Percentiles rank a stretch among this genome's conserved stretches.
Evolutionary conservation across 306 rosid genomes (phyloP).

Genomic region (Cucumis hystrix): DNA sequence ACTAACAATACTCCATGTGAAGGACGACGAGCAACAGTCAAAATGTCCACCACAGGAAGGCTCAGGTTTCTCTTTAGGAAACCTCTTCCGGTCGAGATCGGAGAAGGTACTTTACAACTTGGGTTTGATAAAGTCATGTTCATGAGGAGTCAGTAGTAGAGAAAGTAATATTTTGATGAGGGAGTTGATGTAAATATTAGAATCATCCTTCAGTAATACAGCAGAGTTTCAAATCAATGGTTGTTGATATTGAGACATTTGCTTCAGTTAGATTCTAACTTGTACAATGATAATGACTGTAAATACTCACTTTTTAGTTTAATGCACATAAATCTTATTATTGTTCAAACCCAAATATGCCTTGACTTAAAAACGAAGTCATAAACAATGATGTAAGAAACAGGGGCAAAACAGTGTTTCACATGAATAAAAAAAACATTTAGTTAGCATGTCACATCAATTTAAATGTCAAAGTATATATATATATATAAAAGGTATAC

Average conservation of each 20-base stretch:
- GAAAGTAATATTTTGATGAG: not conserved
- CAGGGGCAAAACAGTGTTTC: not conserved
- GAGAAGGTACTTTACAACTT: conserved; percentile 9
- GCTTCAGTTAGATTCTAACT: not conserved
- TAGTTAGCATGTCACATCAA: not conserved
- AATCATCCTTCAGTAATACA: not conserved
- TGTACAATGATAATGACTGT: not conserved
- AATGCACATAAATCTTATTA: not conserved
- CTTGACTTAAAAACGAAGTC: not conserved
- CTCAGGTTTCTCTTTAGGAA: conserved; percentile 53
- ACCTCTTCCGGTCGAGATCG: conserved; percentile 44
- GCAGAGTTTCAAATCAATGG: conserved; percentile 1
- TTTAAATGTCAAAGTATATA: not conserved
- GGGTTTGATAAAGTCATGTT: conserved; percentile 6
- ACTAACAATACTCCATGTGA: conserved; percentile 36
- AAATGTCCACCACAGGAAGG: conserved; percentile 35
- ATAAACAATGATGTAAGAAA: not conserved
- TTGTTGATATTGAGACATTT: not conserved
- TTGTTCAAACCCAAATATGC: too few relatives aligned
- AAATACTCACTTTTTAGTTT: not conserved
- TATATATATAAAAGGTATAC: too few relatives aligned
- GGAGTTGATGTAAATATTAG: conserved; percentile 1
- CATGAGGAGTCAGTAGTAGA: not conserved
- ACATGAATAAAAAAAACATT: not conserved
- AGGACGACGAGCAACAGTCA: conserved; percentile 27